Conservation (phyloP, 306 rosid genomes). For the Oxytropis ochrocephala region DNA sequence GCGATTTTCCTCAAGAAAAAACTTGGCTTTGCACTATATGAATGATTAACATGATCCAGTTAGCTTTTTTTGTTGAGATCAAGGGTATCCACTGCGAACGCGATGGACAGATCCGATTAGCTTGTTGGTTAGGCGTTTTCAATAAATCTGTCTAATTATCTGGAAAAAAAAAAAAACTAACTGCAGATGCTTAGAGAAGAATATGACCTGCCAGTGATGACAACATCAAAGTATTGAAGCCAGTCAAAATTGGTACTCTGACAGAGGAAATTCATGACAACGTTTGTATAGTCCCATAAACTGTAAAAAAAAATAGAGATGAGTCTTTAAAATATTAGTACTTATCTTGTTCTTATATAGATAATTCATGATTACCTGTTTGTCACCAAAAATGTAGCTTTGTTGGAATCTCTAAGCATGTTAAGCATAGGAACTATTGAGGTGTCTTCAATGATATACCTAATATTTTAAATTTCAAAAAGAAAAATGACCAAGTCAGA, state of each 20-base stretch:
- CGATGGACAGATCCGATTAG: too few relatives aligned
- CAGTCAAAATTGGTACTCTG: slow-evolving; percentile 52
- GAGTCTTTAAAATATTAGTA: neutral
- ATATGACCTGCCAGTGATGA: slow-evolving; percentile 81
- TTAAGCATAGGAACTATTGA: slow-evolving; percentile 77
- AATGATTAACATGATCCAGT: slow-evolving; percentile 5
- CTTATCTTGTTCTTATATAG: neutral
- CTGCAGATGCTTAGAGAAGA: slow-evolving; percentile 6
- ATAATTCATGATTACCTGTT: slow-evolving; percentile 49
- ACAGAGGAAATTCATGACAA: slow-evolving; percentile 85
- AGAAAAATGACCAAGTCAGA: slow-evolving; percentile 2
- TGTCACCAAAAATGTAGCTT: slow-evolving; percentile 83
- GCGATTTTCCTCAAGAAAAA: slow-evolving; percentile 80
- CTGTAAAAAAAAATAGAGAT: slow-evolving; percentile 39
- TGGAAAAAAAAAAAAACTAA: too few relatives aligned
- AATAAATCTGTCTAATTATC: too few relatives aligned
- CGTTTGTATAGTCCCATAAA: slow-evolving; percentile 90
- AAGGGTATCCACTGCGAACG: neutral
- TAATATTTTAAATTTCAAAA: slow-evolving; percentile 26
- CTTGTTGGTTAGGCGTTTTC: too few relatives aligned
- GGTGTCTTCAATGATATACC: slow-evolving; percentile 70
- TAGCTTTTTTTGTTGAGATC: neutral
- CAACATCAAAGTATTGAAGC: slow-evolving; percentile 84
- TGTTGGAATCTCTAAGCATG: slow-evolving; percentile 82
- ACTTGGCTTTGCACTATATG: slow-evolving; percentile 85